phyloP scores from a whole-genome alignment of 2,329 filamentous ascomycete genomes.

The Septoria linicola region DNA sequence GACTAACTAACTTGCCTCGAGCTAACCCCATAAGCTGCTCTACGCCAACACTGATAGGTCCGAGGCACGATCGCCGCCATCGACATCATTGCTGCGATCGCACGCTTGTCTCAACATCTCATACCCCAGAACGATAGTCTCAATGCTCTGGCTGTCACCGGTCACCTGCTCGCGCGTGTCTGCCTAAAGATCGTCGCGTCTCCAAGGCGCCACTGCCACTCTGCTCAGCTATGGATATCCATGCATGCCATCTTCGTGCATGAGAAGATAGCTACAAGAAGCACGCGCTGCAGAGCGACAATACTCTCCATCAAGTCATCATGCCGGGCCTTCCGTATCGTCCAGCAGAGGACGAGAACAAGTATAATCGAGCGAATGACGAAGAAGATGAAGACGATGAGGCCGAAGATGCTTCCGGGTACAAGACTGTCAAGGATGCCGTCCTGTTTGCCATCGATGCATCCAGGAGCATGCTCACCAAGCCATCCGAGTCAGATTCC shows the following conservation, averaged over 20 bases:
- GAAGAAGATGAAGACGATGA: constrained; percentile 68
- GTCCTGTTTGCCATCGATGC: constrained; percentile 93
- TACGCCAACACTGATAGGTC: not conserved
- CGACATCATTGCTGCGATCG: too few relatives aligned
- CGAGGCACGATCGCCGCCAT: too few relatives aligned
- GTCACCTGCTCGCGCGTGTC: too few relatives aligned
- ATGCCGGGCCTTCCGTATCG: constrained; percentile 16
- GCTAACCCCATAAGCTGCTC: not conserved
- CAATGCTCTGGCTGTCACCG: not conserved
- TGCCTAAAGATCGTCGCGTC: too few relatives aligned
- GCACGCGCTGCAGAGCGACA: too few relatives aligned
- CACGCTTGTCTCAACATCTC: too few relatives aligned
- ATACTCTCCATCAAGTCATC: not conserved
- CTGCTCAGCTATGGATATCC: not conserved
- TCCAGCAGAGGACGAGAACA: constrained; percentile 27
- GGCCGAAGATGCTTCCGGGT: constrained; percentile 68
- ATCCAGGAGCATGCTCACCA: constrained; percentile 78
- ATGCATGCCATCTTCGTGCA: too few relatives aligned
- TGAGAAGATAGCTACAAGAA: too few relatives aligned
- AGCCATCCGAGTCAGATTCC: constrained; percentile 61
- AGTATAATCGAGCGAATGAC: constrained; percentile 42
- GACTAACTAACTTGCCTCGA: not conserved
- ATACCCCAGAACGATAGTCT: too few relatives aligned
- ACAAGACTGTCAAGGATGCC: constrained; percentile 93
- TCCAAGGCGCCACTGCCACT: too few relatives aligned